phyloP scores from a whole-genome alignment of 139 green algal genomes.

The Pleodorina starrii region DNA sequence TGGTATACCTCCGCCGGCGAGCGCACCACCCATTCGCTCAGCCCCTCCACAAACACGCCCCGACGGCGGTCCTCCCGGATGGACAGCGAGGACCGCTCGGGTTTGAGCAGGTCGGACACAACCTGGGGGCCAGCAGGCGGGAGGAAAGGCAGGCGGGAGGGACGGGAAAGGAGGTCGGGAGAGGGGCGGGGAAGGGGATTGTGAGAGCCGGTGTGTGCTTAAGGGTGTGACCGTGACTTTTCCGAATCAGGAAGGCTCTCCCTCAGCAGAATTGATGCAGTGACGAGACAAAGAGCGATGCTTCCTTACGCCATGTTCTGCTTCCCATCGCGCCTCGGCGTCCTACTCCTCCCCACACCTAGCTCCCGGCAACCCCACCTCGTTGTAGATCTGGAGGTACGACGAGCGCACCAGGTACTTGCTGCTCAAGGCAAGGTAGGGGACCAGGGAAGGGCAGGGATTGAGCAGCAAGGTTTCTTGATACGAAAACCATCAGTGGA shows the following conservation, averaged over 20 bases:
- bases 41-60: constrained; percentile 91
- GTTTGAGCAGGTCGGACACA: constrained; percentile 95
- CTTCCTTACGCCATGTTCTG: too few relatives aligned
- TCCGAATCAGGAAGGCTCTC: too few relatives aligned
- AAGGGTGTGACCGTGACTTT: too few relatives aligned
- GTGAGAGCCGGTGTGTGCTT: too few relatives aligned
- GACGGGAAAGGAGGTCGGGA: background rate
- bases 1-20: constrained; percentile 86
- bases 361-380: constrained; percentile 78
- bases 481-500: too few relatives aligned
- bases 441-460: too few relatives aligned
- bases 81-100: constrained; percentile 72
- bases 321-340: too few relatives aligned
- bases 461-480: too few relatives aligned
- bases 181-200: background rate
- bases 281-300: too few relatives aligned
- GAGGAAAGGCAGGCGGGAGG: background rate
- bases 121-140: constrained; percentile 44
- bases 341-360: background rate
- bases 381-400: constrained; percentile 99
- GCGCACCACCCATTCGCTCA: constrained; percentile 96
- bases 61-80: constrained; percentile 91
- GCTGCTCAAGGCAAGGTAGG: constrained; percentile 61
- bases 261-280: too few relatives aligned
- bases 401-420: constrained; percentile 96